A percentile compares a stretch with the other conserved stretches of the same genome.
phyloP scores from a whole-genome alignment of 2,329 filamentous ascomycete species.

The Xylaria multiplex region DNA sequence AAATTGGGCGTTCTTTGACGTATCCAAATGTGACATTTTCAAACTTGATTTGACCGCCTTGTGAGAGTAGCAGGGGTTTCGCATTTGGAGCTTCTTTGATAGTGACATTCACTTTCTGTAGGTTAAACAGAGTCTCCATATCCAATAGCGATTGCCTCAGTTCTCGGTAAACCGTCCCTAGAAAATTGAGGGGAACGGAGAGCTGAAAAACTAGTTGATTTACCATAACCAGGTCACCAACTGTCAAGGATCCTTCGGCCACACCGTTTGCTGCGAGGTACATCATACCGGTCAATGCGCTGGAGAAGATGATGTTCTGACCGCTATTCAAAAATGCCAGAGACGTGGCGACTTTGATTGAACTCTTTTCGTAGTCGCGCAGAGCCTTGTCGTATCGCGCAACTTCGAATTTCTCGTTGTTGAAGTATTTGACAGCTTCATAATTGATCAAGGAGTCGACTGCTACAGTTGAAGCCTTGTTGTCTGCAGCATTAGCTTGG shows the following conservation, averaged over 20 bases:
- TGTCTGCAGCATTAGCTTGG: conserved; percentile 95
- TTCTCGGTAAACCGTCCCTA: conserved; percentile 97
- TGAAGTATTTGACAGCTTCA: conserved; percentile 99
- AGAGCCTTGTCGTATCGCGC: conserved; percentile 88
- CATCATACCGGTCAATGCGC: conserved; percentile 96
- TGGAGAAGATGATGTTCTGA: conserved; percentile 97
- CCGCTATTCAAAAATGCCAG: conserved; percentile 92
- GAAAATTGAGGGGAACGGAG: conserved; percentile 94
- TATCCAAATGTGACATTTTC: conserved; percentile 97
- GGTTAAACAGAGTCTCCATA: conserved; percentile 98
- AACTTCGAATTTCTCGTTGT: conserved; percentile 97
- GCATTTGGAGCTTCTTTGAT: conserved; percentile 83
- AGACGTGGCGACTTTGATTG: conserved; percentile 96
- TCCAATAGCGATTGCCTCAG: conserved; percentile 92
- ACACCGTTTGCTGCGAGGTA: conserved; percentile 93
- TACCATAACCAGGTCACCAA: conserved; percentile 97
- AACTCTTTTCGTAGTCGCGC: conserved; percentile 87
- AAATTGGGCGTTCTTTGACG: conserved; percentile 83
- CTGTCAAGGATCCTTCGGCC: conserved; percentile 80
- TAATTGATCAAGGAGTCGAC: conserved; percentile 99
- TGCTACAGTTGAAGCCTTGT: conserved; percentile 91
- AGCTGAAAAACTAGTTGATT: conserved; percentile 99
- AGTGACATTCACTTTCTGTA: conserved; percentile 94
- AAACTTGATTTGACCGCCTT: conserved; percentile 90
- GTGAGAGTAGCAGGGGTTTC: conserved; percentile 74